Evolutionary conservation across 805 yeast genomes (phyloP), one percentile per base, ranked within the genome.

Genomic region (Grigorovia humatica): DNA sequence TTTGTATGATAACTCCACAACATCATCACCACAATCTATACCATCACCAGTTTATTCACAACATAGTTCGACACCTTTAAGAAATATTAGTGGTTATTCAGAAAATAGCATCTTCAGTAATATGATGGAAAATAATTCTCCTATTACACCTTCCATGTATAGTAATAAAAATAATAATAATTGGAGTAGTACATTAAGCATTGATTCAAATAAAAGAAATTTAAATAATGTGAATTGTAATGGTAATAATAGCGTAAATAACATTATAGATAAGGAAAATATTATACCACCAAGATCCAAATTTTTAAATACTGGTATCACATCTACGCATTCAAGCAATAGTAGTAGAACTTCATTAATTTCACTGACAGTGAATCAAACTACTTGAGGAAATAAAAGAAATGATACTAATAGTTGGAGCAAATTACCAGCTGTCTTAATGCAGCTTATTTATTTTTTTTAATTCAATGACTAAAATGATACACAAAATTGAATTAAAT

Each of bases 91-190:
- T 50, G 61, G 63, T 9, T 61, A 61, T 48, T 65, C 69, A 8
- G 69, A 65, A 41, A 64, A 61, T 45, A 61, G 66, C 46, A 58
- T 65, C 19, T 65, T 65, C 52, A 64, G 68, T 51, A 52, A 57
- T 8, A 50, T 48, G 2, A 52, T 52, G 46, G 55, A 57, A 2
- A 32, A 13, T 35, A 60, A 65, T 27, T 66, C 70, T 4, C 70
- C 70, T 17, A 59, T 66, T 12, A 65, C 70, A 1, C 69, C 69
- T 30, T 61, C 62, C 18, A 58, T 65, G 59, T 63, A 63, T 52
- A 50, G 56, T 43, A 51, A 56, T 44, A 59, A 57, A 30, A 59
- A 62, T 38, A 59, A 58, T 20, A 62, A 65, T 38, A 38, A 41
- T 18, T 43, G 46, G 41, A 29, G 44, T 35, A 60, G 66, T 51